These are phyloP conservation scores for Fusarium ambrosium DNA, from an alignment of 2,329 filamentous ascomycete genomes.

Conservation along the genomic window DNA sequence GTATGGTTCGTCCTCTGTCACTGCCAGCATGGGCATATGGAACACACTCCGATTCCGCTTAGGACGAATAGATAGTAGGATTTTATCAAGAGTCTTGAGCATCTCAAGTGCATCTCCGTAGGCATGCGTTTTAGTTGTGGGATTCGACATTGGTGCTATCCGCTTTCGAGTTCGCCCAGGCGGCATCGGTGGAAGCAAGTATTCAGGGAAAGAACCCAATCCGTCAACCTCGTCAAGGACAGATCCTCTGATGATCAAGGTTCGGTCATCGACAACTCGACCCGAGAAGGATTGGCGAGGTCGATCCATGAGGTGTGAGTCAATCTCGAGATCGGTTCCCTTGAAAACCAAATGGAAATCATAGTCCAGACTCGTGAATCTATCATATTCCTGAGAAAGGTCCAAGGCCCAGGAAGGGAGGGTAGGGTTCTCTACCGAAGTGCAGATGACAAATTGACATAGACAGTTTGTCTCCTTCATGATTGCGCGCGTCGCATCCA, in stretches of 20 bases:
- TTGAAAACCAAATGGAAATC: background rate
- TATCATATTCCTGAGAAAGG: background rate
- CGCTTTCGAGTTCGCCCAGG: background rate
- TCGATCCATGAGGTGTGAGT: background rate
- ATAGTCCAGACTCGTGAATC: background rate
- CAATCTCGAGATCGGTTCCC: background rate
- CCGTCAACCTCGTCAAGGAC: background rate
- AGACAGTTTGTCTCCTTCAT: background rate
- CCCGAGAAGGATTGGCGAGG: background rate
- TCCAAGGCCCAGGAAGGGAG: background rate
- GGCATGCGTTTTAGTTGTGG: background rate
- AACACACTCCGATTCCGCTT: background rate
- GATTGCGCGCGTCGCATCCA: background rate
- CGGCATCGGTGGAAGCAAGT: background rate
- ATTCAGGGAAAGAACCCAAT: background rate
- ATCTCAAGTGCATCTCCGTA: background rate
- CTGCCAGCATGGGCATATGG: background rate
- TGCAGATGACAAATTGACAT: background rate
- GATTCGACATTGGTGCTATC: background rate
- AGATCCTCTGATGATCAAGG: background rate
- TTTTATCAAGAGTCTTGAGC: background rate
- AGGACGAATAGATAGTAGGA: background rate
- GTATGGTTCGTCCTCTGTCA: background rate
- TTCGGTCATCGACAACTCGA: background rate
- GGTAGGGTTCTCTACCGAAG: background rate